Conservation (phyloP, 208 protist genomes). For the Crithidia acanthocephali region DNA sequence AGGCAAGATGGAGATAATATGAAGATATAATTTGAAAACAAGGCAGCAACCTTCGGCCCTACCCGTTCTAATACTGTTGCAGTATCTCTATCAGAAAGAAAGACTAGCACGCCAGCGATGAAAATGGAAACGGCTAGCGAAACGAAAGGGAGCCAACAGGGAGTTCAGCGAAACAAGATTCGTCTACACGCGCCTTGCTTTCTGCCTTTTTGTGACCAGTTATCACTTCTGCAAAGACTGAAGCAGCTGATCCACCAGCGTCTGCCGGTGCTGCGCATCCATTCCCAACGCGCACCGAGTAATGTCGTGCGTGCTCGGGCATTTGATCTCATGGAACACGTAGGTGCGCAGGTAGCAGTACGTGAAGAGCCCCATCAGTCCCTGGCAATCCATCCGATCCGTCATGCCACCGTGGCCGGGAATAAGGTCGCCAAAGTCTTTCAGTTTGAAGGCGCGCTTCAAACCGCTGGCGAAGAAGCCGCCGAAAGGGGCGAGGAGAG, state of each 20-base stretch:
- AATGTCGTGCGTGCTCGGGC: slow-evolving; percentile 50
- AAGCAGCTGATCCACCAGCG: slow-evolving; percentile 48
- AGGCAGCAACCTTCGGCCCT: too few relatives aligned
- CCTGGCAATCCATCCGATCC: slow-evolving; percentile 98
- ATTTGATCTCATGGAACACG: slow-evolving; percentile 60
- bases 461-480: slow-evolving; percentile 98
- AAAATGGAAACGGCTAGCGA: too few relatives aligned
- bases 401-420: slow-evolving; percentile 98
- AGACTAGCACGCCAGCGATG: too few relatives aligned
- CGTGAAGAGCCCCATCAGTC: slow-evolving; percentile 96
- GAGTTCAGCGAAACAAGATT: too few relatives aligned
- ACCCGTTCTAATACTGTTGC: too few relatives aligned
- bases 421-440: slow-evolving; percentile 98
- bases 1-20: too few relatives aligned
- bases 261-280: slow-evolving; percentile 34
- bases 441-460: slow-evolving; percentile 98
- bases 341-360: slow-evolving; percentile 87
- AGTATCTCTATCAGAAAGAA: too few relatives aligned
- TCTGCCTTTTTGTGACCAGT: neutral
- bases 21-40: too few relatives aligned
- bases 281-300: slow-evolving; percentile 59
- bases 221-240: slow-evolving; percentile 38
- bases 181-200: too few relatives aligned
- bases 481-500: slow-evolving; percentile 97
- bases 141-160: too few relatives aligned